phyloP scores from a whole-genome alignment of 192 early-diverging fungal genomes.

The Umbelopsis sp. region DNA sequence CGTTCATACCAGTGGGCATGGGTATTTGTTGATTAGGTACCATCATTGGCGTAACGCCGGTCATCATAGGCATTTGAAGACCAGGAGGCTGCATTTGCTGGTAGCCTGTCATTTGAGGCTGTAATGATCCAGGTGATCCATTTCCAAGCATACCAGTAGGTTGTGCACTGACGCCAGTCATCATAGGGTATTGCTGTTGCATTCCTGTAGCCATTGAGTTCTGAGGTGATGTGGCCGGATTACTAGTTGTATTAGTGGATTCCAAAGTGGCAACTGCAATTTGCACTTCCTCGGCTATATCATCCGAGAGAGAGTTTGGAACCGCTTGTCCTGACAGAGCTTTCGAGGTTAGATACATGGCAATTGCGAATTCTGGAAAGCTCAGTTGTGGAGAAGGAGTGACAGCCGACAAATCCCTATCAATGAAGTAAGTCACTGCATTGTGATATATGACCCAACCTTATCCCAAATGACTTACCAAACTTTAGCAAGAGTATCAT shows the following conservation, averaged over 20 bases:
- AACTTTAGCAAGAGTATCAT: slow-evolving; percentile 43
- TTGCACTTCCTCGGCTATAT: slow-evolving; percentile 50
- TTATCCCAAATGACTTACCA: slow-evolving; percentile 33
- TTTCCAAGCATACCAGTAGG: slow-evolving; percentile 6
- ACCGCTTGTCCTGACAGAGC: slow-evolving; percentile 54
- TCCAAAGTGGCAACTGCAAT: slow-evolving; percentile 41
- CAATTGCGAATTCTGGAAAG: slow-evolving; percentile 64
- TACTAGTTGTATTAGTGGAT: slow-evolving; percentile 26
- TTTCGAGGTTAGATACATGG: slow-evolving; percentile 63
- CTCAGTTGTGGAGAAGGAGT: slow-evolving; percentile 50
- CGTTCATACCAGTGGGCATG: slow-evolving; percentile 39
- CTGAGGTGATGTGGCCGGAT: background rate
- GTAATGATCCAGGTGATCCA: background rate
- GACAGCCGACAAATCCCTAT: slow-evolving; percentile 61
- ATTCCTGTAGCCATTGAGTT: slow-evolving; percentile 26
- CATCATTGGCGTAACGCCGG: slow-evolving; percentile 16
- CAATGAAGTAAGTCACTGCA: background rate
- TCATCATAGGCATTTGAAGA: slow-evolving; percentile 23
- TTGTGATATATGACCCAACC: background rate
- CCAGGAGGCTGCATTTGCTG: slow-evolving; percentile 17
- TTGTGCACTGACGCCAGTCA: slow-evolving; percentile 24
- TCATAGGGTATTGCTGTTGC: slow-evolving; percentile 27
- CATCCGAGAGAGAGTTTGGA: slow-evolving; percentile 50
- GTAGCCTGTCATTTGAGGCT: slow-evolving; percentile 3
- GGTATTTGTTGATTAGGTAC: slow-evolving; percentile 3